phyloP scores from a whole-genome alignment of 2,329 filamentous ascomycete genomes.

The Fusarium nematophilum region DNA sequence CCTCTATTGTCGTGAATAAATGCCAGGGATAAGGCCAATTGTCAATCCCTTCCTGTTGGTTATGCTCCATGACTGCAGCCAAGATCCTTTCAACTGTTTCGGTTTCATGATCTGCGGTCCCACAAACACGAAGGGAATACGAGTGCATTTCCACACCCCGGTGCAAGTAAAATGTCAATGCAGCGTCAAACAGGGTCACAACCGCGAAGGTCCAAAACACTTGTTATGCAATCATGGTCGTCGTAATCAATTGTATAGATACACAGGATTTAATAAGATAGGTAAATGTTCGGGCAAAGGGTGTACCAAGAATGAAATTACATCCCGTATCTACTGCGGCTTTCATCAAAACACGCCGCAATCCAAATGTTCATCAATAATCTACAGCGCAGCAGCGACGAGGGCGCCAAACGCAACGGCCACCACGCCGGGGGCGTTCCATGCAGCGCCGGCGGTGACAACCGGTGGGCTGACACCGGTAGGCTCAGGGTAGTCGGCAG shows the following conservation, averaged over 20 bases:
- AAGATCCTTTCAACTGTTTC: too few relatives aligned
- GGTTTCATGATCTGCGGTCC: too few relatives aligned
- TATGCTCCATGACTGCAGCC: too few relatives aligned
- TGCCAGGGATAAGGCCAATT: too few relatives aligned
- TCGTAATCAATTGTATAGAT: conserved; percentile 15
- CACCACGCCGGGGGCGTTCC: conserved; percentile 24
- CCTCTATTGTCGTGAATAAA: too few relatives aligned
- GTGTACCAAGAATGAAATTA: conserved; percentile 10
- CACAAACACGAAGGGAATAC: too few relatives aligned
- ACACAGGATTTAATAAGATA: conserved; percentile 1
- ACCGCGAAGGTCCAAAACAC: too few relatives aligned
- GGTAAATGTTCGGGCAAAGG: background rate
- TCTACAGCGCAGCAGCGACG: conserved; percentile 23
- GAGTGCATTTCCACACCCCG: too few relatives aligned
- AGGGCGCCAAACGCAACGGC: conserved; percentile 22
- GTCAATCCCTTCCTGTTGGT: too few relatives aligned
- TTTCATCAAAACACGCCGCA: conserved; percentile 24
- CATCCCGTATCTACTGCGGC: conserved; percentile 22
- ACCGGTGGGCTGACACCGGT: conserved; percentile 14
- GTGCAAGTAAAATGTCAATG: background rate
- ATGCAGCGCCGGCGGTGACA: conserved; percentile 24
- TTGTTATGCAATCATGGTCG: conserved; percentile 1
- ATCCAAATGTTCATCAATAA: conserved; percentile 18
- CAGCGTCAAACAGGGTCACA: too few relatives aligned
- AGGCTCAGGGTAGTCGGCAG: conserved; percentile 10